Evolutionary conservation across 495 filamentous ascomycete genomes (phyloP).

Genomic region (Paragyromitra xinjiangensis): DNA sequence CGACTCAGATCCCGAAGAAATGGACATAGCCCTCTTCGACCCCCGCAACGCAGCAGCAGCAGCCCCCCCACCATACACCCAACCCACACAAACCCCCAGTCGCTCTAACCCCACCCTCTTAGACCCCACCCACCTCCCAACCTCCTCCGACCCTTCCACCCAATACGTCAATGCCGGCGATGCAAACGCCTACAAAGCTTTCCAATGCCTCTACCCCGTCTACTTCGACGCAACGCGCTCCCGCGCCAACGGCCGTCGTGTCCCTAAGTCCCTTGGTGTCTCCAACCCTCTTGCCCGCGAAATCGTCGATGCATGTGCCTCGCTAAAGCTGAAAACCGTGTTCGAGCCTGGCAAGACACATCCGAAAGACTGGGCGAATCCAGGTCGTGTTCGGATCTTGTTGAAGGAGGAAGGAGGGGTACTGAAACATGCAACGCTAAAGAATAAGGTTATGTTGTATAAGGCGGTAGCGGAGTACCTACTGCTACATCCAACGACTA

Average conservation of each 20-base stretch:
- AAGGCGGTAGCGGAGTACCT: conserved; percentile 78
- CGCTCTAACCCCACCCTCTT: conserved; percentile 60
- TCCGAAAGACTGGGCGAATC: conserved; percentile 97
- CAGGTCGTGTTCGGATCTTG: conserved; percentile 82
- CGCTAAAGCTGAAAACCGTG: conserved; percentile 75
- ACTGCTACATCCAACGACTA: conserved; percentile 75
- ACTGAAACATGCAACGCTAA: conserved; percentile 65
- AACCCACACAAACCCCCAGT: conserved; percentile 58
- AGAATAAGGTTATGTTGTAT: conserved; percentile 92
- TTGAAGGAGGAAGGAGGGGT: conserved; percentile 66
- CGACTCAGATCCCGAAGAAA: conserved; percentile 81
- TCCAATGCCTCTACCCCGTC: conserved; percentile 89
- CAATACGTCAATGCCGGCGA: conserved; percentile 61
- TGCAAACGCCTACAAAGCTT: conserved; percentile 72
- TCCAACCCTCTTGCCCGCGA: conserved; percentile 86
- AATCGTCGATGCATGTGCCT: conserved; percentile 82
- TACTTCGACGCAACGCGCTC: conserved; percentile 87
- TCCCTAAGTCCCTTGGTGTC: conserved; percentile 74
- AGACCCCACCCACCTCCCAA: conserved; percentile 58
- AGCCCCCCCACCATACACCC: conserved; percentile 60
- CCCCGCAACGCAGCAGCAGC: conserved; percentile 57
- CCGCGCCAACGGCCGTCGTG: conserved; percentile 80
- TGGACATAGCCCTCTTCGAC: conserved; percentile 68
- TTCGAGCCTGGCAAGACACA: conserved; percentile 92
- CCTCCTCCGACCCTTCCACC: conserved; percentile 55